Base-by-base conservation (phyloP, 2,329 filamentous ascomycete genomes). In the Aspergillus sp. region DNA sequence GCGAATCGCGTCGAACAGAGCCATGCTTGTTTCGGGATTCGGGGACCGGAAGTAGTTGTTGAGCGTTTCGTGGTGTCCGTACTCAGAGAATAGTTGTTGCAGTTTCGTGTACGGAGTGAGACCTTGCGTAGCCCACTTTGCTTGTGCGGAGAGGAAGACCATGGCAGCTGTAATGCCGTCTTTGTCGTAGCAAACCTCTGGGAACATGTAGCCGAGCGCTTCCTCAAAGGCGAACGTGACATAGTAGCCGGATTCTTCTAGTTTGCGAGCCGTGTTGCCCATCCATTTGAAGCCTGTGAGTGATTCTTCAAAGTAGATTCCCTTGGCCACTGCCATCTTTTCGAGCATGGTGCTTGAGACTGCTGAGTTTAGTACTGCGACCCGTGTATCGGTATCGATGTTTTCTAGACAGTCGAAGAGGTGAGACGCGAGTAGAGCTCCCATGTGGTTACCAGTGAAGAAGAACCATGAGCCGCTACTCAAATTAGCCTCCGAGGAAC, bases 271-370 rank as follows among this genome's bases (percentile, higher is more conserved):
- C 50, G 84, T 79, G 64, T 88, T 89, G 2, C 86, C 87, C 64
- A 89, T 82, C 87, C 87, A 89, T 72, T 89, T 89, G 77, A 89
- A 89, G 1, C 87, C 87, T 0, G 87, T 89, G 31, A 89, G 74
- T 0, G 87, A 88, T 68, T 89, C 87, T 61, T 81, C 78, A 69
- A 85, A 87, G 54, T 82, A 76, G 64, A 88, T 84, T 2, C 83
- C 84, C 71, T 84, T 83, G 22, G 80, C 76, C 30, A 76, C 70
- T 1, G 85, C 85, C 76, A 89, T 84, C 28, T 81, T 81, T 11
- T 81, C 77, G 1, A 89, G 79, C 85, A 89, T 89, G n/a, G 83
- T 80, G 0, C 84, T 87, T 2, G 86, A 88, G 2, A 89, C 87
- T 0, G 87, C 85, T 2, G 85, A 87, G n/a, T 84, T 85, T 1